phyloP scores from a whole-genome alignment of 306 rosid genomes.

The Notholithocarpus densiflorus region DNA sequence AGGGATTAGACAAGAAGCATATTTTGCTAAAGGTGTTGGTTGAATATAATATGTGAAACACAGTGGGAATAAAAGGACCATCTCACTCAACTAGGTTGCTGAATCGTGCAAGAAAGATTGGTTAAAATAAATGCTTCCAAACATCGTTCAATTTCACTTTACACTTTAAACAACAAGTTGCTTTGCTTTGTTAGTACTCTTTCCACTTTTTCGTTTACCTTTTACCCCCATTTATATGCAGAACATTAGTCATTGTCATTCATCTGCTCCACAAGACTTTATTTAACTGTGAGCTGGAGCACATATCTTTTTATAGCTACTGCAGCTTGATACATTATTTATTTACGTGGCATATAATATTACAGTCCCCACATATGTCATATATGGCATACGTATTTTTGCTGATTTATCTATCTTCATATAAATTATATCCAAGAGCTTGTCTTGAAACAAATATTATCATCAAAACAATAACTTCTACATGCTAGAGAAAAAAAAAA shows the following conservation, averaged over 20 bases:
- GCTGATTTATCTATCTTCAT: neutral
- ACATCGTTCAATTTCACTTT: conserved; percentile 28
- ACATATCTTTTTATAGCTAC: no score
- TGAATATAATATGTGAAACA: neutral
- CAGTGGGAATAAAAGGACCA: neutral
- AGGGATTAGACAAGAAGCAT: conserved; percentile 27
- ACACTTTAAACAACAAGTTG: conserved; percentile 23
- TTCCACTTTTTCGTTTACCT: conserved; percentile 7
- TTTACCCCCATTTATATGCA: neutral
- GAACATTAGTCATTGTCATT: neutral
- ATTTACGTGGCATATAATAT: no score
- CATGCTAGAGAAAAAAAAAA: no score
- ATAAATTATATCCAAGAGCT: neutral
- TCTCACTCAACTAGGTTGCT: neutral
- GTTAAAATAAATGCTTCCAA: conserved; percentile 18
- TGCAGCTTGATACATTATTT: no score
- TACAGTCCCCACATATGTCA: no score
- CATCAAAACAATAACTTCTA: no score
- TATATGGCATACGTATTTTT: neutral
- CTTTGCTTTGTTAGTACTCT: neutral
- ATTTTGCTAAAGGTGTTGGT: neutral
- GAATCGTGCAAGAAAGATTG: conserved; percentile 36
- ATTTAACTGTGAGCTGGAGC: neutral
- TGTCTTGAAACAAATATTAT: neutral
- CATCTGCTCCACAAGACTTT: neutral